A percentile compares a stretch with the other conserved stretches of the same genome.
Evolutionary conservation across 192 early-diverging fungal genomes (phyloP).

Genomic region (Backusella mclennaniae): DNA sequence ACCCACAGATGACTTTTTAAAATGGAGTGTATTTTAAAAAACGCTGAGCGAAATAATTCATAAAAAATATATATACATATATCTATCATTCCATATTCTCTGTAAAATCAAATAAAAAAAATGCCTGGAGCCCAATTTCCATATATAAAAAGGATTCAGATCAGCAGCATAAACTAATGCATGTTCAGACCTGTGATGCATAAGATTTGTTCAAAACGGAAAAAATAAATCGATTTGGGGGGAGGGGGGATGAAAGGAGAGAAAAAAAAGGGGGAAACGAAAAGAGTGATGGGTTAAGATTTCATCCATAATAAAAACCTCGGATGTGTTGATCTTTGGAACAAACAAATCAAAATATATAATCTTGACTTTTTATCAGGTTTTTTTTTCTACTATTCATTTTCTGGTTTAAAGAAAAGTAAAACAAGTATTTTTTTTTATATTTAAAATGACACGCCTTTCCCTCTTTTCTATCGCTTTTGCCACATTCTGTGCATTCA

Average conservation of each 20-base stretch:
- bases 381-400: neutral
- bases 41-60: constrained; percentile 1
- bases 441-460: constrained; percentile 1
- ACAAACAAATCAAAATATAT: neutral
- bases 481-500: constrained; percentile 7
- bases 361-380: neutral
- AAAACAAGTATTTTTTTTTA: neutral
- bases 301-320: neutral
- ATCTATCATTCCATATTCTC: neutral
- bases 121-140: neutral
- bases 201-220: neutral
- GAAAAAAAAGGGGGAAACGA: neutral
- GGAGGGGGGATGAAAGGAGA: neutral
- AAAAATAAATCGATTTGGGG: neutral
- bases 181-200: neutral
- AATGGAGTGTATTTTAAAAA: neutral
- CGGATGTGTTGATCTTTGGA: constrained; percentile 6
- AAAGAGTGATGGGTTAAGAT: neutral
- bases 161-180: neutral
- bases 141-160: neutral
- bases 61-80: neutral
- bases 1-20: constrained; percentile 6
- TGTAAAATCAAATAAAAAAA: constrained; percentile 3
- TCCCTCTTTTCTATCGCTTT: constrained; percentile 2
- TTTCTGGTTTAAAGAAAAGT: neutral